Evolutionary conservation across 345 rosid species (phyloP).

Genomic region (Noccaea caerulescens): DNA sequence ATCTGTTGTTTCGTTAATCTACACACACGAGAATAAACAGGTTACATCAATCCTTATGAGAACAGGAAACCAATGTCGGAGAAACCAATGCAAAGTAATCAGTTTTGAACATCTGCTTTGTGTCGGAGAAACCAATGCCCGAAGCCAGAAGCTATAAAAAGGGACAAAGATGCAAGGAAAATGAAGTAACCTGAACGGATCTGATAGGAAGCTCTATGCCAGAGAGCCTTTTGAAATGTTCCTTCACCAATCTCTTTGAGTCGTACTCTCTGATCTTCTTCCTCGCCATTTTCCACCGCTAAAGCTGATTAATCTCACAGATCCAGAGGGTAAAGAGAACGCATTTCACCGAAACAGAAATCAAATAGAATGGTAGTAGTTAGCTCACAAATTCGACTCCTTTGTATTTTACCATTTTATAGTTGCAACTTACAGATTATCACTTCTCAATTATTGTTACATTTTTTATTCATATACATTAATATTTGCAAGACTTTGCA

Average conservation of each 20-base stretch:
- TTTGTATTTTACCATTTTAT: conserved; percentile 14
- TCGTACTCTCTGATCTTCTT: conserved; percentile 99
- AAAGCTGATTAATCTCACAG: conserved; percentile 1
- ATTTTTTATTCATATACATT: no score
- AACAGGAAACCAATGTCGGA: background rate
- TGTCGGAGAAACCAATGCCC: conserved; percentile 36
- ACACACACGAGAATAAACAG: conserved; percentile 18
- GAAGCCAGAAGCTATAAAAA: background rate
- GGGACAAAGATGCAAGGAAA: background rate
- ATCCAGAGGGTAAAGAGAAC: conserved; percentile 18
- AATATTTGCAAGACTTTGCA: conserved; percentile 21
- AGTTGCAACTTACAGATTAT: conserved; percentile 20
- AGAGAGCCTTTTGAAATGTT: conserved; percentile 82
- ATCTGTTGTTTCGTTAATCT: conserved; percentile 82
- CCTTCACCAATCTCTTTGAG: conserved; percentile 92
- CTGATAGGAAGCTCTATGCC: conserved; percentile 78
- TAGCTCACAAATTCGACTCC: conserved; percentile 30
- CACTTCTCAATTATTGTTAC: background rate
- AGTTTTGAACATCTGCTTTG: background rate
- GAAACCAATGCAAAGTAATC: conserved; percentile 5
- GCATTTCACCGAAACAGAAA: background rate
- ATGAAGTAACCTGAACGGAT: conserved; percentile 70
- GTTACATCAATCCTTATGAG: background rate
- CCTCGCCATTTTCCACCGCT: conserved; percentile 69
- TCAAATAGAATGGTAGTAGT: conserved; percentile 28